Evolutionary conservation across 768 basidiomycete genomes (phyloP).

Genomic region (Punctularia strigosozonata): DNA sequence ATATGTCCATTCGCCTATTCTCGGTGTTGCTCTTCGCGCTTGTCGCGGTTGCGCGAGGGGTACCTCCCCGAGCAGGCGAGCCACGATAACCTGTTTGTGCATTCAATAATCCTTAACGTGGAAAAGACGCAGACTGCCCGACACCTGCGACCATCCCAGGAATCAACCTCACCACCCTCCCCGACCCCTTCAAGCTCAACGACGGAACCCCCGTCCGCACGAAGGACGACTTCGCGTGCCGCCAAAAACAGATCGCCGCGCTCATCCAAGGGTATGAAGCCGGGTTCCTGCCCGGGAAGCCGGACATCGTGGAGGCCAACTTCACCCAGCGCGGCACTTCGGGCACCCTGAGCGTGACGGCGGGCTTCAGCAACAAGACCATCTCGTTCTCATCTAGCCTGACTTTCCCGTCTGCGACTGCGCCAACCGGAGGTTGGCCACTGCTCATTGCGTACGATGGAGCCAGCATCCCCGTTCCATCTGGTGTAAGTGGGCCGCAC

Average conservation of each 20-base stretch:
- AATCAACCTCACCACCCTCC: conserved; percentile 5
- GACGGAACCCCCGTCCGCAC: conserved; percentile 6
- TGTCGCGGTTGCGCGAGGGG: too few species aligned
- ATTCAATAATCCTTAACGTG: neutral
- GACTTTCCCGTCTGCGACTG: neutral
- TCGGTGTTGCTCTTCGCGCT: too few species aligned
- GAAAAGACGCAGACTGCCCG: neutral
- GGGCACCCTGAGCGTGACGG: neutral
- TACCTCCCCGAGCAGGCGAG: neutral
- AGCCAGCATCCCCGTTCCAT: neutral
- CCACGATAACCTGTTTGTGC: neutral
- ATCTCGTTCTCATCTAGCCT: neutral
- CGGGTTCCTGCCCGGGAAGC: neutral
- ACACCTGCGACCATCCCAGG: neutral
- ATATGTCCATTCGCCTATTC: too few species aligned
- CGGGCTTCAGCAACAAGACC: neutral
- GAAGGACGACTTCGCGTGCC: conserved; percentile 1
- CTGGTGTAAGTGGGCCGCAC: neutral
- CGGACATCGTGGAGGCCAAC: neutral
- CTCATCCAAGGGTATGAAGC: neutral
- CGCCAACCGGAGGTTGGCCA: neutral
- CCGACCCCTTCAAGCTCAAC: conserved; percentile 9
- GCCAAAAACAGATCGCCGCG: neutral
- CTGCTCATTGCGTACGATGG: neutral
- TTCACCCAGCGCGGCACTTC: neutral